Base-by-base conservation (phyloP, 345 rosid species). In the Geranium brycei region DNA sequence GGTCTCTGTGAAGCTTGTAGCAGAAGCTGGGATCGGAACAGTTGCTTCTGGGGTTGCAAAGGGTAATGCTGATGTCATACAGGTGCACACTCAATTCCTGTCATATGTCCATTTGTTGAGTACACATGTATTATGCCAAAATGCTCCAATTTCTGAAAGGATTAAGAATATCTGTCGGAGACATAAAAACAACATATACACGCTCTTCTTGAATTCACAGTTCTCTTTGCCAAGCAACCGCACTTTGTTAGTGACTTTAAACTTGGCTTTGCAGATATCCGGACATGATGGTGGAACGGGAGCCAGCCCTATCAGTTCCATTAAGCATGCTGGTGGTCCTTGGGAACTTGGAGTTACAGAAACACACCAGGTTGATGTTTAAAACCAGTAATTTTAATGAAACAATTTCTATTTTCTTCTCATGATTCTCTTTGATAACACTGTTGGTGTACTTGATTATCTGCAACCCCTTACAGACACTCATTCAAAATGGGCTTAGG, bases 241-340 rank as follows among this genome's bases (percentile, higher is more conserved):
- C 62, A 32, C 30, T 17, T 31, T 47, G 57, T 47, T 58, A 31
- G 17, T 69, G 57, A 17, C 17, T 11, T 67, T 60, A 63, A 5
- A 66, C 72, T 68, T 57, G 59, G 38, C 31, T 72, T 57, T 32
- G 68, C 84, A 91, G 97, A 88, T 93, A 82, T 93, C 99, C 51
- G 97, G 99, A 14, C 99, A 93, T 77, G 97, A 93, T 81, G 99
- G 97, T 73, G 99, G 97, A 77, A 93, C 99, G 4, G 97, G 99
- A 61, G 99, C 99, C 63, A 93, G 97, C 75, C 99, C 97, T 28
- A 85, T 93, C 75, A 93, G 97, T 75, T 93, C 99, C 66, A 93
- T 90, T 67, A 93, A 93, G 77, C 97, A 93, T 72, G 99, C 99
- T 69, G 97, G 99, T 74, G 99, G 99, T 28, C 99, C 99, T 31